A percentile compares a stretch with the other conserved stretches of the same genome.
These are phyloP conservation scores for Paramarasmius palmivorus DNA, from an alignment of 1,284 basidiomycete genomes.

Conservation along the genomic window DNA sequence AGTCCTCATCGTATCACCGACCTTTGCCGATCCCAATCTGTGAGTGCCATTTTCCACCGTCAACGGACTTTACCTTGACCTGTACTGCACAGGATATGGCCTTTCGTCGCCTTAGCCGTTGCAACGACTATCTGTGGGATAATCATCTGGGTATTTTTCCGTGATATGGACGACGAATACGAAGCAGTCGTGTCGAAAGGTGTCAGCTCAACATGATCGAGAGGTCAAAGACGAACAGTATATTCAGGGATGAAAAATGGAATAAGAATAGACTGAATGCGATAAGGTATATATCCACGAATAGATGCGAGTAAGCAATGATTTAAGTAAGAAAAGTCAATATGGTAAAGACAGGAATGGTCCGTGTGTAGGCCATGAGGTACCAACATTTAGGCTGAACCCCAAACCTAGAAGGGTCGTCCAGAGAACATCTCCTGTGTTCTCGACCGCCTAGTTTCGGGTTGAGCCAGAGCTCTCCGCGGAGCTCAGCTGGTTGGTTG, in stretches of 20 bases:
- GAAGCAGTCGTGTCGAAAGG: conserved; percentile 16
- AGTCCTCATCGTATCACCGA: conserved; percentile 24
- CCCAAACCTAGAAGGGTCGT: no score
- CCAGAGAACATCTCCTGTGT: no score
- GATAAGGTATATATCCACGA: no score
- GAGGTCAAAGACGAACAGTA: not conserved
- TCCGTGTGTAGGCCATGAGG: no score
- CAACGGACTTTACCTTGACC: not conserved
- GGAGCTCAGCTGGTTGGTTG: no score
- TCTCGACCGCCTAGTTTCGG: no score
- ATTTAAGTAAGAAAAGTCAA: no score
- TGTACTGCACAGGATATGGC: conserved; percentile 21
- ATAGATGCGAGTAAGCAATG: no score
- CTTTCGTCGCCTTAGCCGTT: conserved; percentile 19
- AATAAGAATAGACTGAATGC: no score
- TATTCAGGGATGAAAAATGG: not conserved
- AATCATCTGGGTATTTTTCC: conserved; percentile 22
- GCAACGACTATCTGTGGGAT: conserved; percentile 16
- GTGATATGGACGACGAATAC: conserved; percentile 23
- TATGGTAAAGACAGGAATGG: no score
- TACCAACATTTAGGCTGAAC: no score
- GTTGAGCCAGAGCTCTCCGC: no score
- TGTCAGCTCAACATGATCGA: not conserved
- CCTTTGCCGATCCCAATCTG: conserved; percentile 24
- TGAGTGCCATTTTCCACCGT: not conserved